phyloP scores from a whole-genome alignment of 2,329 filamentous ascomycete species.

The Thielaviopsis populi region DNA sequence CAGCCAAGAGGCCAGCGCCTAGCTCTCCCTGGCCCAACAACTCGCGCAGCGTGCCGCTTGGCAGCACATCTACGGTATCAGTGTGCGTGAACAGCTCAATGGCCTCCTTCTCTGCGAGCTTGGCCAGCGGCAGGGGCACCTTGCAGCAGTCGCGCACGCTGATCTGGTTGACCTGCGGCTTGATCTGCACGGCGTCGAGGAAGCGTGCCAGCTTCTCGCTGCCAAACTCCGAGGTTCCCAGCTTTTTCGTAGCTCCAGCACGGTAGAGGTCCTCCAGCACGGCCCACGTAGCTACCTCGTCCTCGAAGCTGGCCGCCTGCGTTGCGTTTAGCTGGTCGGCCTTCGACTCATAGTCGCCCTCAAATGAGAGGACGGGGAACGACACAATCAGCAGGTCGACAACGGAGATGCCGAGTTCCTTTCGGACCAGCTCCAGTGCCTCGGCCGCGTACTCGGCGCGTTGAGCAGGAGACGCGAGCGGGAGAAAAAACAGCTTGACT shows the following conservation, averaged over 20 bases:
- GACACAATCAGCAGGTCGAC: slow-evolving; percentile 85
- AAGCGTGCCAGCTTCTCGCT: slow-evolving; percentile 68
- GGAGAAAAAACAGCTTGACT: slow-evolving; percentile 86
- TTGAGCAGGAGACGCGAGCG: slow-evolving; percentile 47
- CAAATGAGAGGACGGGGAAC: slow-evolving; percentile 85
- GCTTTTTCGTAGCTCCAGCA: slow-evolving; percentile 53
- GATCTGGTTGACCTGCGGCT: slow-evolving; percentile 83
- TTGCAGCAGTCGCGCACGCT: slow-evolving; percentile 93
- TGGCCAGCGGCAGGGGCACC: slow-evolving; percentile 72
- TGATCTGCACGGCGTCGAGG: slow-evolving; percentile 52
- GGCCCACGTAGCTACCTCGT: slow-evolving; percentile 53
- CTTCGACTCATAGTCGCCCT: slow-evolving; percentile 76
- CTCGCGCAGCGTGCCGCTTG: slow-evolving; percentile 69
- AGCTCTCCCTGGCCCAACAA: slow-evolving; percentile 57
- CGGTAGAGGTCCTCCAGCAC: slow-evolving; percentile 58
- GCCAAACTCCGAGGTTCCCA: slow-evolving; percentile 87
- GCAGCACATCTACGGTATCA: slow-evolving; percentile 84
- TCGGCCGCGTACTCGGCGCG: slow-evolving; percentile 59
- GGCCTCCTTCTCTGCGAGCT: slow-evolving; percentile 65
- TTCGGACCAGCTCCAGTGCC: slow-evolving; percentile 64
- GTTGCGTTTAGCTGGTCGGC: slow-evolving; percentile 46
- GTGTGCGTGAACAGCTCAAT: slow-evolving; percentile 89
- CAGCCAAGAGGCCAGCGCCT: slow-evolving; percentile 56
- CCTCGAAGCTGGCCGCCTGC: slow-evolving; percentile 51
- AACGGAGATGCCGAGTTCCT: slow-evolving; percentile 57